A percentile compares a stretch with the other conserved stretches of the same genome.
These are phyloP conservation scores for Capronia coronata DNA, from an alignment of 2,329 filamentous ascomycete species.

Conservation along the genomic window DNA sequence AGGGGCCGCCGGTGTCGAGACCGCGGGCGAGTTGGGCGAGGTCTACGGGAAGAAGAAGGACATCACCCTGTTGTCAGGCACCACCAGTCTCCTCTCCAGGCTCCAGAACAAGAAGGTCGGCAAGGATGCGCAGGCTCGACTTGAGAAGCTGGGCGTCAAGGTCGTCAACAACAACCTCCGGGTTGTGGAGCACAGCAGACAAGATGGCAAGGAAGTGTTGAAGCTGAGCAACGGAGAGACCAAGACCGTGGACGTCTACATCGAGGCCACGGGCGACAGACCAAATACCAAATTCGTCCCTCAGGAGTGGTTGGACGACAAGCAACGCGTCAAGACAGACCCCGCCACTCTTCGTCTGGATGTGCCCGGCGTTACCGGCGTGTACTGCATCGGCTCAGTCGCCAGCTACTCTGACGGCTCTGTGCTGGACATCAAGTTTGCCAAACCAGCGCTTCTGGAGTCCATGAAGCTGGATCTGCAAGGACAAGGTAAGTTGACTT, in stretches of 20 bases:
- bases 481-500: slow-evolving; percentile 22
- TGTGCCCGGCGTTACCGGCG: slow-evolving; percentile 25
- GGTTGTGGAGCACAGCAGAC: slow-evolving; percentile 31
- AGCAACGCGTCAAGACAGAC: slow-evolving; percentile 48
- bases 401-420: slow-evolving; percentile 28
- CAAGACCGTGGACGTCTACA: slow-evolving; percentile 47
- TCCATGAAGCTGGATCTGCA: slow-evolving; percentile 26
- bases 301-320: slow-evolving; percentile 38
- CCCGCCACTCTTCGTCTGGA: slow-evolving; percentile 27
- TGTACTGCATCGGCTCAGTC: slow-evolving; percentile 27
- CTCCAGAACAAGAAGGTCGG: slow-evolving; percentile 36
- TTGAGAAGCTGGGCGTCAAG: slow-evolving; percentile 45
- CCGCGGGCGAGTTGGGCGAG: slow-evolving; percentile 46
- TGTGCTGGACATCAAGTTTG: slow-evolving; percentile 26
- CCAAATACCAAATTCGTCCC: slow-evolving; percentile 52
- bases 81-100: slow-evolving; percentile 36
- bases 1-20: slow-evolving; percentile 45
- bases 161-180: slow-evolving; percentile 37
- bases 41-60: slow-evolving; percentile 30
- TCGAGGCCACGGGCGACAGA: slow-evolving; percentile 46
- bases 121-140: slow-evolving; percentile 40
- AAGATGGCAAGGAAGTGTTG: slow-evolving; percentile 38
- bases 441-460: slow-evolving; percentile 23
- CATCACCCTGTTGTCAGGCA: slow-evolving; percentile 43
- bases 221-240: slow-evolving; percentile 43